Evolutionary conservation across 108 stramenopile species (phyloP).

Genomic region (Bacterosira constricta): DNA sequence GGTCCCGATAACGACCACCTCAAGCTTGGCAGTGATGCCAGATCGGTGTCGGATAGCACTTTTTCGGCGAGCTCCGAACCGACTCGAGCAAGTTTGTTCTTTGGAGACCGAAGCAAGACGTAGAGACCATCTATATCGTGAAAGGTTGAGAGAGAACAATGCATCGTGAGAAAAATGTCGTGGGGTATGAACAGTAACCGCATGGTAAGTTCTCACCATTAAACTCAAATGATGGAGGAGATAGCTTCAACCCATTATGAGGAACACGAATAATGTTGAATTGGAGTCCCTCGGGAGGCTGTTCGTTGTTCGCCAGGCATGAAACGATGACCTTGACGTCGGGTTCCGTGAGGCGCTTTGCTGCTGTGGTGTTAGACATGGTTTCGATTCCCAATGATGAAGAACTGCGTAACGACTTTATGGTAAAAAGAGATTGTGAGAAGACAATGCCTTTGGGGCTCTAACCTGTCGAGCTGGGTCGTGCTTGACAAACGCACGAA

Average conservation of each 20-base stretch:
- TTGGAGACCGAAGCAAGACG: slow-evolving; percentile 62
- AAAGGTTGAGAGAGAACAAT: too few species aligned
- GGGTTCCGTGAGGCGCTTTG: slow-evolving; percentile 51
- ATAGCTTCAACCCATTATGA: slow-evolving; percentile 58
- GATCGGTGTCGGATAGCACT: slow-evolving; percentile 33
- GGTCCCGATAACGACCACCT: slow-evolving; percentile 77
- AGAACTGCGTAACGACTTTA: too few species aligned
- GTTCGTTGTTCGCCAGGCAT: slow-evolving; percentile 50
- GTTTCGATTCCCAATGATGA: neutral
- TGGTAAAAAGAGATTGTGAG: too few species aligned
- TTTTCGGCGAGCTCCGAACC: slow-evolving; percentile 53
- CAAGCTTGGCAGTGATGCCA: slow-evolving; percentile 30
- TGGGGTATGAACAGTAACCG: neutral
- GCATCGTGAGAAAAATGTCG: neutral
- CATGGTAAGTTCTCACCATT: slow-evolving; percentile 49
- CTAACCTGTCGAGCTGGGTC: too few species aligned
- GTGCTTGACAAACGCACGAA: too few species aligned
- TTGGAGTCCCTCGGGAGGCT: slow-evolving; percentile 54
- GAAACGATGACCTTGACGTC: slow-evolving; percentile 74
- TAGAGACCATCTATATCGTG: slow-evolving; percentile 76
- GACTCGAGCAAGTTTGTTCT: slow-evolving; percentile 35
- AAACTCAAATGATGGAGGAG: slow-evolving; percentile 75
- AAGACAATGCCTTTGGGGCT: too few species aligned
- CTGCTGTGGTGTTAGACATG: neutral
- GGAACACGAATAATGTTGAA: slow-evolving; percentile 72